Evolutionary conservation across 805 yeast species (phyloP), one percentile per base, ranked within the genome.

Genomic region (Debaryomyces castellii): DNA sequence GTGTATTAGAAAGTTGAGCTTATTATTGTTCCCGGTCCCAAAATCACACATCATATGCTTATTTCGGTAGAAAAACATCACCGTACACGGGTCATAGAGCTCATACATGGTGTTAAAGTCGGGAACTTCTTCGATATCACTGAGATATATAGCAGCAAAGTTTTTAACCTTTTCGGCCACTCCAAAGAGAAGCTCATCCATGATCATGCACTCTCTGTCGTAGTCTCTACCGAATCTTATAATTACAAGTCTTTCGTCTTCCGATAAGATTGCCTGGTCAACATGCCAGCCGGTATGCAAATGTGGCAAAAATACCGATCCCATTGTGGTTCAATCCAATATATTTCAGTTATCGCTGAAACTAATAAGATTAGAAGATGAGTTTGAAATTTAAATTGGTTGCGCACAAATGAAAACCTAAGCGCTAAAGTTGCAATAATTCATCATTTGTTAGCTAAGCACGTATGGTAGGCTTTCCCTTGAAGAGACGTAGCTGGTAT

Each of bases 21-120:
- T 92, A 73, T 94, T 94, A 66, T 94, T 94, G 62, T 94, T 90
- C 25, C 99, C 99, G 0, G 98, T 94, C 2, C 99, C 99, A 64
- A 91, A 90, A 71, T 94, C 99, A 66, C 97, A 89, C 95, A 94
- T 83, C 96, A 92, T 91, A 64, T 92, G 98, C 63, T 89, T 87
- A 68, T 92, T 92, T 42, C 95, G 73, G 67, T 79, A 89, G 64
- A 94, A 92, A 60, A 92, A 91, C 98, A 94, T 94, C 43, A 94
- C 74, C 37, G 96, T 84, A 75, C 89, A 80, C 12, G 96, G 95
- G 57, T 91, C 98, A 60, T 84, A 87, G 38, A 90, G 68, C 61
- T 89, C 96, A 62, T 90, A 90, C 92, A 89, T 88, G 58, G 81
- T 76, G 54, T 66, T 92, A 67, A 94, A 94, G 56, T 90, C 99